A percentile compares a stretch with the other conserved stretches of the same genome.
Evolutionary conservation across 2,329 filamentous ascomycete species (phyloP).

Genomic region (Rhexocercosporidium sp.): DNA sequence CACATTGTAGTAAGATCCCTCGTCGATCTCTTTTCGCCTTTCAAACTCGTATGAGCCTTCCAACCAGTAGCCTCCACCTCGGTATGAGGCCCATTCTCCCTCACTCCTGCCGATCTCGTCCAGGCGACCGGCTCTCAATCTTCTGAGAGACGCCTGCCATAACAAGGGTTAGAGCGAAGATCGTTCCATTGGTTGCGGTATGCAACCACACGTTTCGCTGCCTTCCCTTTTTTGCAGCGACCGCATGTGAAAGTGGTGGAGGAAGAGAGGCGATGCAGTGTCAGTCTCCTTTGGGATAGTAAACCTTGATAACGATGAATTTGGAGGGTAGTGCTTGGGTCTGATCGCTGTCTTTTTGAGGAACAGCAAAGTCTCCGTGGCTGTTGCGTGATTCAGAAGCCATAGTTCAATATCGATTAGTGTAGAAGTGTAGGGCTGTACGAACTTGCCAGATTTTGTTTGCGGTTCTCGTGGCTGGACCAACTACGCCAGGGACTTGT

Average conservation of each 20-base stretch:
- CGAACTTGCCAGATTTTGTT: no score
- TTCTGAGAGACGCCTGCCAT: constrained; percentile 10
- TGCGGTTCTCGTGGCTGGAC: no score
- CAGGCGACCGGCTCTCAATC: not conserved
- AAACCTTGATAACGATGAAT: constrained; percentile 27
- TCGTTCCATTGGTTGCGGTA: constrained; percentile 21
- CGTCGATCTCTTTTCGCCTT: no score
- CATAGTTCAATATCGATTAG: constrained; percentile 22
- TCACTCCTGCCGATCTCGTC: not conserved
- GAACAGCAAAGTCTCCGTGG: constrained; percentile 23
- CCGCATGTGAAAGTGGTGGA: constrained; percentile 25
- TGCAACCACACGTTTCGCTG: constrained; percentile 24
- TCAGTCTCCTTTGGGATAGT: constrained; percentile 26
- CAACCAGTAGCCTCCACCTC: no score
- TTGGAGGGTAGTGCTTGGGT: constrained; percentile 26
- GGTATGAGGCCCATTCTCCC: not conserved
- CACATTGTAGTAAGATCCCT: no score
- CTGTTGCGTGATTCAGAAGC: constrained; percentile 22
- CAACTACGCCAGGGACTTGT: no score
- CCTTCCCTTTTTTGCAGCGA: constrained; percentile 29
- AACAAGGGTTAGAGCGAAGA: constrained; percentile 24
- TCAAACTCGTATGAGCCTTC: no score
- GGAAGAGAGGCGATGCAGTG: constrained; percentile 29
- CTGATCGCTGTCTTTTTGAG: constrained; percentile 26
- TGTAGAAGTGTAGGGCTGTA: no score